Conservation (phyloP, 2,329 filamentous ascomycete genomes). For the Xylariaceae sp. region DNA sequence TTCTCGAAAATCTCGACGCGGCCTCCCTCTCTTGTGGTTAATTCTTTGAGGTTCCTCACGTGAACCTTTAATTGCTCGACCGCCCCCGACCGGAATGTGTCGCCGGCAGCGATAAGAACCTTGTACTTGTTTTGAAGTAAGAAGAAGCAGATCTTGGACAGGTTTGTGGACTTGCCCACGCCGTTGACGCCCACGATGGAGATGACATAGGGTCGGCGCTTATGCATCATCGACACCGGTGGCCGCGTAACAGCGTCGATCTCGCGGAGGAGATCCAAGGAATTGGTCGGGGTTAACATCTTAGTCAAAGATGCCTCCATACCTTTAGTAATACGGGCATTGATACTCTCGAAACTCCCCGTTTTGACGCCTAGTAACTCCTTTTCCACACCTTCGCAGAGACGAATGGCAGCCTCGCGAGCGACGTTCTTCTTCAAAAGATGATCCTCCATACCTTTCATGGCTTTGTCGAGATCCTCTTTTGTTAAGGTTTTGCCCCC, state of each 20-base stretch:
- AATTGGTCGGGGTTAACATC: conserved; percentile 92
- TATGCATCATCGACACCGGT: conserved; percentile 55
- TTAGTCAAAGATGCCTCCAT: conserved; percentile 91
- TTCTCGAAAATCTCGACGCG: conserved; percentile 90
- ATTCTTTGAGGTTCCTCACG: conserved; percentile 85
- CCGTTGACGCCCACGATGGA: conserved; percentile 98
- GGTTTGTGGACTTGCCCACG: conserved; percentile 94
- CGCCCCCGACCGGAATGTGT: conserved; percentile 94
- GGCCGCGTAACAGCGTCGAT: conserved; percentile 74
- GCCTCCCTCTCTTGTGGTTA: conserved; percentile 77
- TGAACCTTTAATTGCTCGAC: conserved; percentile 97
- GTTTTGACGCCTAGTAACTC: conserved; percentile 90
- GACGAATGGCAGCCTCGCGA: conserved; percentile 81
- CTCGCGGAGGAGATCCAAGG: conserved; percentile 87
- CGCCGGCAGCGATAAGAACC: conserved; percentile 87
- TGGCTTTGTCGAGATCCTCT: conserved; percentile 81
- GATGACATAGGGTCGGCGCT: conserved; percentile 83
- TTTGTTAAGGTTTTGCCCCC: conserved; percentile 90
- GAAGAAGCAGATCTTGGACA: conserved; percentile 98
- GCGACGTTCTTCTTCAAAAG: conserved; percentile 94
- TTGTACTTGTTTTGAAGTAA: conserved; percentile 94
- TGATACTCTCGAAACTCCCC: conserved; percentile 82
- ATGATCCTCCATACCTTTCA: conserved; percentile 95
- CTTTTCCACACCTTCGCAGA: conserved; percentile 86
- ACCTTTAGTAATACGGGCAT: conserved; percentile 73